Evolutionary conservation across 2,329 filamentous ascomycete species (phyloP), one percentile per base, ranked within the genome.

Genomic region (Colletotrichum aenigma): DNA sequence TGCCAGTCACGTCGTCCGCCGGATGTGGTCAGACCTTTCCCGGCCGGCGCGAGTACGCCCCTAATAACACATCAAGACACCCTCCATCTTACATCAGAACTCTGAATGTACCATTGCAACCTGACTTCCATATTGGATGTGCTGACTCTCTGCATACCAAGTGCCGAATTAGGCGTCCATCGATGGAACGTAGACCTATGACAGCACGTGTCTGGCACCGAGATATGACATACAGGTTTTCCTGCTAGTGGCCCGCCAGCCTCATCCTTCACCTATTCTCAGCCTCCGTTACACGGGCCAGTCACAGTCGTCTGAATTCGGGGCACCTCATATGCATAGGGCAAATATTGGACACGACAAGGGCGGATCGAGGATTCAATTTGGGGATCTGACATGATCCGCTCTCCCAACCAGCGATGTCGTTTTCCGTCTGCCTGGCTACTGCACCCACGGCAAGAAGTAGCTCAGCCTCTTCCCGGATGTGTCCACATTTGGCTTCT

Each of bases 201-300:
- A 64, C 24, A 32, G 43, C 55, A 67, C 56, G 55, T 34, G 26
- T 56, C 32, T 36, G 34, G 56, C 61, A 66, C 73, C 72, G 55
- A 66, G 13, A 28, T 64, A 64, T 75, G 70, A 12, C 56, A 65
- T 64, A 52, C 32, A 60, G n/a, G 26, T 26, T 52, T 24, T n/a
- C 28, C 58, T 38, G 38, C 58, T 38, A 74, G 66, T 68, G 64
- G 73, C 64, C 55, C 58, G 62, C 36, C 70, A 75, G 73, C 73
- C 70, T 68, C 58, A 68, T 68, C 73, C 73, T 73, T 68, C 73
- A 75, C 38, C 56, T 68, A 55, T 72, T 56, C 62, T 75, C 73
- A 68, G 73, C 64, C 70, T 60, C 38, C 28, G 43, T 60, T 30
- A 55, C 69, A 48, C 58, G 56, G 58, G 43, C 73, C 70, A 64